Evolutionary conservation across 2,329 filamentous ascomycete genomes (phyloP), one percentile per base, ranked within the genome.

Genomic region (Cadophora malorum): DNA sequence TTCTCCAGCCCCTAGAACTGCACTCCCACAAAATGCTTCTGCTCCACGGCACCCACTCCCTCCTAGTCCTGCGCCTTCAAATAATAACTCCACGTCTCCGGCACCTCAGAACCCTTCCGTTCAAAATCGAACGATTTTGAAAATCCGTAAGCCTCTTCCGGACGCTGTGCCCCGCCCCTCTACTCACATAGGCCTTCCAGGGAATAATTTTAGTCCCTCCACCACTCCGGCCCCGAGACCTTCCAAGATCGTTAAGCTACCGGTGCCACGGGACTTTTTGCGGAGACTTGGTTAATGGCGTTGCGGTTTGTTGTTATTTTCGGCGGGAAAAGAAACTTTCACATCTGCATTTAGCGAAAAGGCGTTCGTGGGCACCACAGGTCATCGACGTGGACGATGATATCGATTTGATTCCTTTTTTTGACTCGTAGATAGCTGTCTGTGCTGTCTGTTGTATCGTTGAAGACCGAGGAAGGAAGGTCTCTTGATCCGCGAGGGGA

Each of bases 281-380:
- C 38, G 12, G 47, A 58, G 31, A 55, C 21, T 59, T 25, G 33
- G 41, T 70, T 23, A 55, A 53, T 64, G 16, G 49, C 28, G 38
- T 31, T 31, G 19, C 23, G 31, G 49, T 41, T 25, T 35, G 49
- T 47, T 28, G 21, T n/a, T 38, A 33, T 23, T 23, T 47, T 45
- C 33, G n/a, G 33, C 16, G 52, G 35, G 35, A 35, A 65, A 58
- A 58, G 49, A 6, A 63, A 33, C 62, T 19, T 55, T 55, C 62
- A 56, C 55, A 62, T 68, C 58, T 63, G 72, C 68, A 75, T 74
- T 74, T 75, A 76, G 73, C 74, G 74, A 74, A 72, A 72, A 62
- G 72, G 73, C 70, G 73, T 70, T 52, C 41, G 47, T 52, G 53
- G 64, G 56, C 3, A 25, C 21, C 3, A 25, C 21, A 25, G n/a